phyloP scores from a whole-genome alignment of 305 asterid genomes.

The Fraxinus ornus region DNA sequence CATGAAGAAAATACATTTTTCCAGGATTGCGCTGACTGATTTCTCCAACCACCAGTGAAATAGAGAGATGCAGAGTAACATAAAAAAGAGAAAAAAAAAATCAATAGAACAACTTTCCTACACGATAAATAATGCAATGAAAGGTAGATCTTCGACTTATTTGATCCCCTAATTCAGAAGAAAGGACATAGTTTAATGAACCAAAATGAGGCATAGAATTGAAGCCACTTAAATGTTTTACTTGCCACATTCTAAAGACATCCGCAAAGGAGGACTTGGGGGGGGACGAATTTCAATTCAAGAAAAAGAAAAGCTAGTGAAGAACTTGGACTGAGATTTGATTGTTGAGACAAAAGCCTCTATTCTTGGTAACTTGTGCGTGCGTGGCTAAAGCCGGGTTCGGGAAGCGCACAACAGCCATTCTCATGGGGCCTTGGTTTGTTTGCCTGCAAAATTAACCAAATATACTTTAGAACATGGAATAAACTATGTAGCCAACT shows the following conservation, averaged over 20 bases:
- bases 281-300: background rate
- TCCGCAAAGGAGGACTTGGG: conserved; percentile 5
- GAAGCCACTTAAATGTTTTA: background rate
- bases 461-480: background rate
- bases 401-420: conserved; percentile 58
- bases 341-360: conserved; percentile 60
- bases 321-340: conserved; percentile 61
- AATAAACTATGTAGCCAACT: background rate
- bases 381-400: conserved; percentile 63
- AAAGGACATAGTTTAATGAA: background rate
- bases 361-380: conserved; percentile 65
- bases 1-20: too few relatives aligned
- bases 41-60: background rate
- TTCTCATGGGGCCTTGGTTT: conserved; percentile 31
- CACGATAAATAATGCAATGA: background rate
- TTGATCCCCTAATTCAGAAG: background rate
- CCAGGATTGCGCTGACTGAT: background rate
- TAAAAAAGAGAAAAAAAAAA: too few relatives aligned
- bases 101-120: background rate
- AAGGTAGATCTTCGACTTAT: background rate
- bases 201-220: background rate
- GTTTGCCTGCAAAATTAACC: conserved; percentile 42
- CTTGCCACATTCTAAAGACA: background rate
- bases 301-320: conserved; percentile 31
- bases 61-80: background rate